phyloP scores from a whole-genome alignment of 805 yeast species.

The Candida orba region DNA sequence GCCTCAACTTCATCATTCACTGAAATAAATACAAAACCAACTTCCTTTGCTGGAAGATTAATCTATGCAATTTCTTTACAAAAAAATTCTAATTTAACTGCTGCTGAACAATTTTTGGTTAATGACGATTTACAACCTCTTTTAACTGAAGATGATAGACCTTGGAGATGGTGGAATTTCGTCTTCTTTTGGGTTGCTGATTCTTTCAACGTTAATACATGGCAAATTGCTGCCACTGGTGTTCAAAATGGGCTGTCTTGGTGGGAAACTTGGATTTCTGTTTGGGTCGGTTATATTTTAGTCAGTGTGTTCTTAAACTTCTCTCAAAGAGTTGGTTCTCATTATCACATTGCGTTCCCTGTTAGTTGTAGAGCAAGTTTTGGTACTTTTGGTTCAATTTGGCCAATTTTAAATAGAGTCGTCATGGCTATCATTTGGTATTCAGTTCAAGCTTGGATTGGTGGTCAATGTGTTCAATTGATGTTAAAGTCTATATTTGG shows the following conservation, averaged over 20 bases:
- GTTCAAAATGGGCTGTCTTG: conserved; percentile 69
- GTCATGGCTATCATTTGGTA: conserved; percentile 88
- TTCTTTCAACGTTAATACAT: conserved; percentile 82
- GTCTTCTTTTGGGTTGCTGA: conserved; percentile 85
- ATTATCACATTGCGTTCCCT: conserved; percentile 80
- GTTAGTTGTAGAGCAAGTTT: conserved; percentile 75
- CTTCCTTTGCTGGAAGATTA: conserved; percentile 2
- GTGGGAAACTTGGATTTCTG: conserved; percentile 90
- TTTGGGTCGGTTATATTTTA: conserved; percentile 75
- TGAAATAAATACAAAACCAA: conserved; percentile 4
- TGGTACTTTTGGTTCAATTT: conserved; percentile 79
- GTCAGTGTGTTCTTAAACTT: conserved; percentile 63
- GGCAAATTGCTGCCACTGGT: conserved; percentile 89
- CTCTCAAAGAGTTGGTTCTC: conserved; percentile 74
- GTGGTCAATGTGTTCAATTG: conserved; percentile 73
- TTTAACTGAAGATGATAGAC: conserved; percentile 54
- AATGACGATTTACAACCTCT: conserved; percentile 78
- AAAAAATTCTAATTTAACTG: conserved; percentile 32
- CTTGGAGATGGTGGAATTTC: conserved; percentile 83
- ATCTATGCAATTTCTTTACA: conserved; percentile 15
- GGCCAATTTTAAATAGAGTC: conserved; percentile 86
- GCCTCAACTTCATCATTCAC: conserved; percentile 7
- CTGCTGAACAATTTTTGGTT: conserved; percentile 57
- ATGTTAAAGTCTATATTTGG: conserved; percentile 78
- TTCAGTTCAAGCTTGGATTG: conserved; percentile 79